Conservation (phyloP, 331 rosid species). For the Dryas integrifolia region DNA sequence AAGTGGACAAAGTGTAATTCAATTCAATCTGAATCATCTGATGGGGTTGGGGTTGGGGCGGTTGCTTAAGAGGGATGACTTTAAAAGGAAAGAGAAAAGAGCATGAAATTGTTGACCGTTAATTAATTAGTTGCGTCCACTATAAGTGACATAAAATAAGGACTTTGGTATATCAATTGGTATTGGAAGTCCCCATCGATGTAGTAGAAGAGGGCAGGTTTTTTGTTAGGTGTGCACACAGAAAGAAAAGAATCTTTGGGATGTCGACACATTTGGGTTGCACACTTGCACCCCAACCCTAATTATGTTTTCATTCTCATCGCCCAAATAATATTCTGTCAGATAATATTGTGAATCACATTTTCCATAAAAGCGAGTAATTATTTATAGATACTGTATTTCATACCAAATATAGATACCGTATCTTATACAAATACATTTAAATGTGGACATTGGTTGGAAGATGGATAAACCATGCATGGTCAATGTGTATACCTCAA, state of each 20-base stretch:
- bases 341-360: too few species aligned
- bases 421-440: too few species aligned
- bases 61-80: slow-evolving; percentile 36
- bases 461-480: too few species aligned
- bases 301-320: too few species aligned
- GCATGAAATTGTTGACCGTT: slow-evolving; percentile 70
- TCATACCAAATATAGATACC: too few species aligned
- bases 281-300: slow-evolving; percentile 29
- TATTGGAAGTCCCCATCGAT: slow-evolving; percentile 60
- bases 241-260: slow-evolving; percentile 39
- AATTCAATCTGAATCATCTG: neutral
- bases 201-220: slow-evolving; percentile 66
- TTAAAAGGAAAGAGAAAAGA: slow-evolving; percentile 25
- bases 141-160: slow-evolving; percentile 36
- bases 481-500: too few species aligned
- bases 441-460: too few species aligned
- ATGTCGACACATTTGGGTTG: slow-evolving; percentile 27
- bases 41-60: slow-evolving; percentile 24
- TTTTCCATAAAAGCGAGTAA: too few species aligned
- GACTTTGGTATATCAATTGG: slow-evolving; percentile 26
- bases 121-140: slow-evolving; percentile 21
- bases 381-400: too few species aligned
- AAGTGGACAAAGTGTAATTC: neutral
- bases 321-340: too few species aligned
- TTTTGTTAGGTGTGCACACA: slow-evolving; percentile 63